Conservation (phyloP, 257 asterid genomes). For the Fraxinus americana region DNA sequence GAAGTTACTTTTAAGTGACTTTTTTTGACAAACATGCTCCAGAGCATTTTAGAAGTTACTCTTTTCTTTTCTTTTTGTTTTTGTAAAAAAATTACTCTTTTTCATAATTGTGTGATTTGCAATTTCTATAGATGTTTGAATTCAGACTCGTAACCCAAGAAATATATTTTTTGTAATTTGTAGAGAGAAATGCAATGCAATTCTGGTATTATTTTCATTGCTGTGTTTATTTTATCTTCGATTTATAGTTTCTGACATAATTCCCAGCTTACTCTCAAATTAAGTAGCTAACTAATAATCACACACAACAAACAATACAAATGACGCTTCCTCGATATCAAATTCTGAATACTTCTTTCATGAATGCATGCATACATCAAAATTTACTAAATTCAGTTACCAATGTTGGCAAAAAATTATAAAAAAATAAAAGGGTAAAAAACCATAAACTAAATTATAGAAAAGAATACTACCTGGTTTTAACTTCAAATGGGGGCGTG, state of each 20-base stretch:
- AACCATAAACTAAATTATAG: background rate
- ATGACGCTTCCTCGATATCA: background rate
- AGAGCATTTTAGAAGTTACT: background rate
- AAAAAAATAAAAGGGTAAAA: background rate
- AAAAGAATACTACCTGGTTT: conserved; percentile 47
- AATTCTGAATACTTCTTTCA: too few species aligned
- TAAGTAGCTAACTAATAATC: conserved; percentile 3
- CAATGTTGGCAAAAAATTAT: background rate
- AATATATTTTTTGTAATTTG: background rate
- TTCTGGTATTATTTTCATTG: background rate
- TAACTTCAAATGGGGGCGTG: conserved; percentile 31
- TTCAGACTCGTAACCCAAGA: background rate
- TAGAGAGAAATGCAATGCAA: background rate
- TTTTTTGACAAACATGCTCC: background rate
- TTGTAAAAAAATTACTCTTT: background rate
- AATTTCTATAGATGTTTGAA: background rate
- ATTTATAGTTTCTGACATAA: background rate
- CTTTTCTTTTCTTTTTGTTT: too few species aligned
- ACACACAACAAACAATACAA: background rate
- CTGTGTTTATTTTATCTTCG: background rate
- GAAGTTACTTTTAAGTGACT: too few species aligned
- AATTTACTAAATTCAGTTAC: background rate
- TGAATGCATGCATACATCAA: background rate
- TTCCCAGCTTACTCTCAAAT: conserved; percentile 4
- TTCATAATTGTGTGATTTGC: background rate